Evolutionary conservation across 1,139 yeast genomes (phyloP), one percentile per base, ranked within the genome.

Genomic region (Yamadazyma sp.): DNA sequence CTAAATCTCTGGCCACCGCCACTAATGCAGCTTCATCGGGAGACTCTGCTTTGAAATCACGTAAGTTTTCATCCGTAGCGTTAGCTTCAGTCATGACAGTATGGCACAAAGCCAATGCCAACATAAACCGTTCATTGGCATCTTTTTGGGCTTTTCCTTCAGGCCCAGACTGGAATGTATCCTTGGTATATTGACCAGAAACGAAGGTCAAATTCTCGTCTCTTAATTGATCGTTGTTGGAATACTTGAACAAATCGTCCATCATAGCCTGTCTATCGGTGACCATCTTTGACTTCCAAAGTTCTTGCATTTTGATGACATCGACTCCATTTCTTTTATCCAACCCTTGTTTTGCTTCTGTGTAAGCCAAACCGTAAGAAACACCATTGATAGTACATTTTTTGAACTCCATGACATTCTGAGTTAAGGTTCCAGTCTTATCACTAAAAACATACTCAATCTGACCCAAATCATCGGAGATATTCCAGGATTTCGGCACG

Each of bases 1-100:
- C 98, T 54, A 88, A 69, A 59, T 92, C 98, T 54, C 96, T 77
- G 0, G 98, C 98, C 20, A 95, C 92, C 7, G 87, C 78, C 4
- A 92, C 98, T 44, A 92, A 76, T 0, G 98, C 98, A 30, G 96
- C 94, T 63, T 92, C 98, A 66, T 92, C 98, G 1, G 98, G 98
- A n/a, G 96, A 86, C 62, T 92, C 98, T 0, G 98, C 98, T 58
- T 89, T 87, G 58, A 87, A 79, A 35, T 66, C 70, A 38, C 69
- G 55, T 38, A 83, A 62, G 33, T 67, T 71, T 0, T 79, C 81
- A 18, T 87, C 85, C 34, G 71, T 68, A 10, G 70, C 71, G 43
- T 77, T 78, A 30, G 73, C 70, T 41, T 75, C 98, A 10, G 95
- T 85, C 38, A 92, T 76, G 8, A 89, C 98, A 26, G 96, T 85